Percentiles rank a stretch among this genome's conserved stretches.
Conservation (phyloP, 2,329 filamentous ascomycete species). For the Calonectria crousiana region DNA sequence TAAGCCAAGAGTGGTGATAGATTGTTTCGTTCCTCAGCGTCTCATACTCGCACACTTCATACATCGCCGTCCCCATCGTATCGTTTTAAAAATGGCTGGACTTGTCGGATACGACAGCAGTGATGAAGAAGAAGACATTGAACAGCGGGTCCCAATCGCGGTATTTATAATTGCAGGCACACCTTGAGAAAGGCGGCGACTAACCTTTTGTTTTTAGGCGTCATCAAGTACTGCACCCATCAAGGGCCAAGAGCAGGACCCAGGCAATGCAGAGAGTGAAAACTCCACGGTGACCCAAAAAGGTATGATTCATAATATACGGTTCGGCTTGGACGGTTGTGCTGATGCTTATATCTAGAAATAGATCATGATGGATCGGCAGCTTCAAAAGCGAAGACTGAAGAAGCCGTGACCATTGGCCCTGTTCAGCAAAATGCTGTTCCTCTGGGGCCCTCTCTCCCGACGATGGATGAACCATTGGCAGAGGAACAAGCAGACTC, state of each 20-base stretch:
- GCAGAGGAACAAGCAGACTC: slow-evolving; percentile 35
- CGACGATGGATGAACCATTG: slow-evolving; percentile 43
- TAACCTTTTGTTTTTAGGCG: slow-evolving; percentile 11
- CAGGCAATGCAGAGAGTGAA: not conserved
- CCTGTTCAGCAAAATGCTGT: slow-evolving; percentile 48
- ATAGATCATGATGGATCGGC: not conserved
- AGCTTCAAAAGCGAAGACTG: slow-evolving; percentile 17
- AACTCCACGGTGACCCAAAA: not conserved
- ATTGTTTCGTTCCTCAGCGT: slow-evolving; percentile 28
- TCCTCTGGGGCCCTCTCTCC: slow-evolving; percentile 56
- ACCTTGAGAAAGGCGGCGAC: not conserved
- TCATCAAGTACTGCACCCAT: not conserved
- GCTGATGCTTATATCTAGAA: slow-evolving; percentile 13
- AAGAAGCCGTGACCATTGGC: slow-evolving; percentile 37
- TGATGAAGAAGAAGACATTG: slow-evolving; percentile 56
- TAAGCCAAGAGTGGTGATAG: slow-evolving; percentile 34
- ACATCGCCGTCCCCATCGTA: slow-evolving; percentile 5
- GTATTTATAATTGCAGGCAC: slow-evolving; percentile 21
- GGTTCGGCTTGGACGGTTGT: not conserved
- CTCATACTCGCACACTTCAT: slow-evolving; percentile 19
- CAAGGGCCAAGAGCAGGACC: not conserved
- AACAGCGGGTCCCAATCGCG: slow-evolving; percentile 17
- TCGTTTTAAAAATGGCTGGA: slow-evolving; percentile 51
- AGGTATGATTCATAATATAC: not conserved
- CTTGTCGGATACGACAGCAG: slow-evolving; percentile 66